These are phyloP conservation scores for Auriscalpium microsporum DNA, from an alignment of 768 basidiomycete species.

Conservation along the genomic window DNA sequence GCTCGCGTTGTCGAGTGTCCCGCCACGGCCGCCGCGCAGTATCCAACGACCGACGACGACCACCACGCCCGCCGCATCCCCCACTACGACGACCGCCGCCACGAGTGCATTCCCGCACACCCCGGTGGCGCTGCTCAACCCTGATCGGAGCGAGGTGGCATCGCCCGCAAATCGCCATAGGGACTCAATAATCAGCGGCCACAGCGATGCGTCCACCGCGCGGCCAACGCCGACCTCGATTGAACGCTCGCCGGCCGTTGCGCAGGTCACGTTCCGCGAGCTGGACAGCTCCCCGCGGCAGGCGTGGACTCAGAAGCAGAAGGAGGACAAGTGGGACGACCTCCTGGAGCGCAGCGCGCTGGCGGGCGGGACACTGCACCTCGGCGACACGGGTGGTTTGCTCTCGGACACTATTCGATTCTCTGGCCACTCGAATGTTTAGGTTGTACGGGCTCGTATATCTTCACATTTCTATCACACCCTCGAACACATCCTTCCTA, in stretches of 20 bases:
- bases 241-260: conserved; percentile 10
- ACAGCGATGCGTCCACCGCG: conserved; percentile 24
- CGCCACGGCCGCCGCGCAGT: conserved; percentile 21
- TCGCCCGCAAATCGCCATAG: not conserved
- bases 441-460: not conserved
- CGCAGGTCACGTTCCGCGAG: conserved; percentile 41
- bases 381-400: conserved; percentile 30
- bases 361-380: conserved; percentile 68
- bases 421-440: conserved; percentile 21
- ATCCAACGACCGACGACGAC: conserved; percentile 11
- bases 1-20: conserved; percentile 12
- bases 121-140: conserved; percentile 10
- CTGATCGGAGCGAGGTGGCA: not conserved
- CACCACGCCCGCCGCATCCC: conserved; percentile 1
- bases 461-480: not conserved
- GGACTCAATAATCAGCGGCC: conserved; percentile 14
- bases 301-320: conserved; percentile 57
- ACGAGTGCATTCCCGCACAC: conserved; percentile 16
- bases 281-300: conserved; percentile 28
- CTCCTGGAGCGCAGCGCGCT: conserved; percentile 54
- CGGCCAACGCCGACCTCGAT: conserved; percentile 12
- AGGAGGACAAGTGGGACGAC: conserved; percentile 64
- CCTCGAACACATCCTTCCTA: too few relatives aligned
- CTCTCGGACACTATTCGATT: conserved; percentile 37
- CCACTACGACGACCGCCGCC: conserved; percentile 6